Conservation (phyloP, 371 early-diverging fungal species). For the Rhizopus sp. region DNA sequence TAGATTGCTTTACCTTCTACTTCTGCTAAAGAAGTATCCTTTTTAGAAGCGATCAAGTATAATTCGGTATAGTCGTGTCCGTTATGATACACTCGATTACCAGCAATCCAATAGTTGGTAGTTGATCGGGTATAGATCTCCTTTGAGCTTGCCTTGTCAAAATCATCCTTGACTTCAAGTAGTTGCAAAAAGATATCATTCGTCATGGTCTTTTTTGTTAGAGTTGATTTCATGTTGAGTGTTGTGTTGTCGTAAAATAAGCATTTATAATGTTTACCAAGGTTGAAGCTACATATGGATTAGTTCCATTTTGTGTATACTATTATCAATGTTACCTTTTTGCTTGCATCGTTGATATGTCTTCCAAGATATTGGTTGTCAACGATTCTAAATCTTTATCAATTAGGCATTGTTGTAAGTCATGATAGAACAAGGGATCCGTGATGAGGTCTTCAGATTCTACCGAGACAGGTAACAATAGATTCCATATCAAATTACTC, state of each 20-base stretch:
- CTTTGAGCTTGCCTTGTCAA: conserved; percentile 52
- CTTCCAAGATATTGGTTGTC: conserved; percentile 17
- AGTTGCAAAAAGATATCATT: conserved; percentile 52
- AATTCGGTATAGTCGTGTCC: conserved; percentile 47
- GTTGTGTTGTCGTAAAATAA: conserved; percentile 50
- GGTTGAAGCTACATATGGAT: conserved; percentile 16
- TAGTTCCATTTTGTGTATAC: not conserved
- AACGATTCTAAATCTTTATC: conserved; percentile 28
- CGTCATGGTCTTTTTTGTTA: conserved; percentile 29
- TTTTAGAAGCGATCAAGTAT: conserved; percentile 63
- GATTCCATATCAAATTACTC: conserved; percentile 40
- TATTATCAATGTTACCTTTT: conserved; percentile 30
- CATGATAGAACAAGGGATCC: conserved; percentile 27
- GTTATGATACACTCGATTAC: conserved; percentile 47
- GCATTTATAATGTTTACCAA: conserved; percentile 44
- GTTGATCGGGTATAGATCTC: conserved; percentile 67
- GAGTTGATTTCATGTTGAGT: conserved; percentile 41
- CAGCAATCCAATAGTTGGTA: conserved; percentile 64
- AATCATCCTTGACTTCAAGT: conserved; percentile 57
- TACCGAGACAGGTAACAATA: conserved; percentile 33
- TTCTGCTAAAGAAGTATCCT: conserved; percentile 61
- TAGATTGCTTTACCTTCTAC: conserved; percentile 48
- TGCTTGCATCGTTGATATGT: conserved; percentile 29
- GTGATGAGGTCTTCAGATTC: conserved; percentile 30
- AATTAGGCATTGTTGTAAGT: conserved; percentile 28